Base-by-base conservation (phyloP, 495 filamentous ascomycete genomes). In the Hypoxylon lenormandii region DNA sequence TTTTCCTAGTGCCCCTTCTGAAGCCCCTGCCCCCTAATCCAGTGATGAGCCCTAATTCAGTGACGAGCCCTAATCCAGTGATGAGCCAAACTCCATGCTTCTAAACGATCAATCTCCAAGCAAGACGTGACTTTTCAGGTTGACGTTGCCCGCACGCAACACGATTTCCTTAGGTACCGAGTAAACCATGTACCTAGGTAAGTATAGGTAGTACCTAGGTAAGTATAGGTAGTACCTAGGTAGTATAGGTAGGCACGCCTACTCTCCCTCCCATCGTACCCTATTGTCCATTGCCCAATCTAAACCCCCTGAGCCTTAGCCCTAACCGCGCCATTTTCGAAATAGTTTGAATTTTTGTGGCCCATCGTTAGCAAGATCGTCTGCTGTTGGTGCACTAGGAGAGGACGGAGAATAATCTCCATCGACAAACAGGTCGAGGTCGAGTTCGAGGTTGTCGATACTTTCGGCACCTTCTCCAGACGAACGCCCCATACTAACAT, bases 381-480 rank as follows among this genome's bases (percentile, higher is more conserved):
- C 62, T 7, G 60, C 43, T 26, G 50, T 33, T 33, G 49, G 63
- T 18, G 45, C 26, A 15, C 12, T 61, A 6, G 57, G 61, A 3
- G 68, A 71, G 18, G 57, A 30, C 4, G 68, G 63, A 52, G 62
- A 56, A 28, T 18, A 53, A 22, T 60, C 69, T 16, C 54, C 69
- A 46, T 67, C 53, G 54, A 23, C 22, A 45, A 54, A 70, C 15
- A 55, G n/a, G 48, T 52, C 55, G 23, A 62, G 30, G 46, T 56
- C 36, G 43, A 55, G n/a, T 40, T 52, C 55, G 23, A 62, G 30
- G 46, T 56, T 45, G 43, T 56, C 42, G 19, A 62, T 50, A 47
- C 69, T 72, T 59, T 68, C 69, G n/a, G 64, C 15, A 8, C 69
- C 64, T 18, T 72, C 69, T 42, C 68, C 68, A 4, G 69, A 67